phyloP scores from a whole-genome alignment of 83 land plant genomes.

The Picea abies region DNA sequence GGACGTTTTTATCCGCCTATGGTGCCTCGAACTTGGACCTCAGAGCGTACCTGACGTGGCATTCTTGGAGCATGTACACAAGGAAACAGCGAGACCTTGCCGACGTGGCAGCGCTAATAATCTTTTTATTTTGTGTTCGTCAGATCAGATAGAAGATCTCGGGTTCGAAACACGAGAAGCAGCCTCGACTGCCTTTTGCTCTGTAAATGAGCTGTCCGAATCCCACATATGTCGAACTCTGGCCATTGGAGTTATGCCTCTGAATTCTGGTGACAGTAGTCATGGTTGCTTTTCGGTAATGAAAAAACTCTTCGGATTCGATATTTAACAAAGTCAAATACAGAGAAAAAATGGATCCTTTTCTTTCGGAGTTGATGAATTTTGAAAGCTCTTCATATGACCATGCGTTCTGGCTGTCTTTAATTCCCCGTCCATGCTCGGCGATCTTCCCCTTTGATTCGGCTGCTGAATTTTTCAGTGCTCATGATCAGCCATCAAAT shows the following conservation, averaged over 20 bases:
- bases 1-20: too few relatives aligned
- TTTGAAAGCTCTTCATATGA: not conserved
- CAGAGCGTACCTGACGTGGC: too few relatives aligned
- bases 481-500: too few relatives aligned
- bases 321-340: not conserved
- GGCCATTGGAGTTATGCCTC: not conserved
- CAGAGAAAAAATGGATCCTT: not conserved
- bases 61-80: not conserved
- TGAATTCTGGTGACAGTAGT: not conserved
- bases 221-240: not conserved
- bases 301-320: not conserved
- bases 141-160: not conserved
- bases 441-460: not conserved
- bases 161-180: not conserved
- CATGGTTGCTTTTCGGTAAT: not conserved
- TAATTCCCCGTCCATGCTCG: not conserved
- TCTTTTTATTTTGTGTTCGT: not conserved
- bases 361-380: not conserved
- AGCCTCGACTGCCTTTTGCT: not conserved
- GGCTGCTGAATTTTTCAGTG: too few relatives aligned
- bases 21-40: too few relatives aligned
- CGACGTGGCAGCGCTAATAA: not conserved
- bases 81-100: not conserved
- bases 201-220: not conserved
- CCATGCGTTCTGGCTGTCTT: not conserved